These are phyloP conservation scores for Ascochyta lentis DNA, from an alignment of 2,329 filamentous ascomycete genomes.

Conservation along the genomic window DNA sequence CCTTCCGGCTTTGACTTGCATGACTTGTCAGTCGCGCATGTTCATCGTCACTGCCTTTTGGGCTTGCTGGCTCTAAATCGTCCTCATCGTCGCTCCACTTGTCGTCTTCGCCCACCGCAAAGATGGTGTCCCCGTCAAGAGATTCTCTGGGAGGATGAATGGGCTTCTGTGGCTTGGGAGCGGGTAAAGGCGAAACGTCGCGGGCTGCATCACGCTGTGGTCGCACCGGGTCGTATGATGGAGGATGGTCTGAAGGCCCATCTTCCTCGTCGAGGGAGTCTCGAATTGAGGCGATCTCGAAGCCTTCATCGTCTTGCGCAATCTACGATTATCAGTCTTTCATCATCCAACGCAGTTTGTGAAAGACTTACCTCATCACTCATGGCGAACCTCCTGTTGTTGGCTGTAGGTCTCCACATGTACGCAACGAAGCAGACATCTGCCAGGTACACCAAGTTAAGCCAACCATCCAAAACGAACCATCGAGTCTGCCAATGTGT, in stretches of 20 bases:
- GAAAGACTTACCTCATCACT: constrained; percentile 76
- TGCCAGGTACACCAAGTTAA: constrained; percentile 93
- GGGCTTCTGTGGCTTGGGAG: constrained; percentile 58
- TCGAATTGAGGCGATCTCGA: constrained; percentile 92
- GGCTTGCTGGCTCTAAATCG: constrained; percentile 64
- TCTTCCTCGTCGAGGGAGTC: constrained; percentile 73
- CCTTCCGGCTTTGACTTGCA: constrained; percentile 40
- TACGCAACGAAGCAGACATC: constrained; percentile 95
- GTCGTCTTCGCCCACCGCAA: constrained; percentile 88
- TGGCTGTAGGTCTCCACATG: constrained; percentile 93
- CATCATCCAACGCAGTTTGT: neutral
- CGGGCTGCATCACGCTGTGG: constrained; percentile 39
- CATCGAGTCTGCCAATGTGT: constrained; percentile 97
- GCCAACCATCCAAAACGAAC: constrained; percentile 97
- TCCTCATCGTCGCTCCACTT: constrained; percentile 78
- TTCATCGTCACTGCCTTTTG: constrained; percentile 40
- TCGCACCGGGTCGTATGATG: constrained; percentile 51
- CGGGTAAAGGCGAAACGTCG: constrained; percentile 59
- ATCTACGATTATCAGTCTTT: constrained; percentile 61
- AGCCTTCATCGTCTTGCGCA: constrained; percentile 97
- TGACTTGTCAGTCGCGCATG: constrained; percentile 39
- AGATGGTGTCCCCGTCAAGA: constrained; percentile 91
- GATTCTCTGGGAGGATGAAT: constrained; percentile 63
- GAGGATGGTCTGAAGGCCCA: constrained; percentile 46
- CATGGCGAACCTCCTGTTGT: constrained; percentile 98